Conservation (phyloP, 331 rosid genomes). For the Malus hybrid region DNA sequence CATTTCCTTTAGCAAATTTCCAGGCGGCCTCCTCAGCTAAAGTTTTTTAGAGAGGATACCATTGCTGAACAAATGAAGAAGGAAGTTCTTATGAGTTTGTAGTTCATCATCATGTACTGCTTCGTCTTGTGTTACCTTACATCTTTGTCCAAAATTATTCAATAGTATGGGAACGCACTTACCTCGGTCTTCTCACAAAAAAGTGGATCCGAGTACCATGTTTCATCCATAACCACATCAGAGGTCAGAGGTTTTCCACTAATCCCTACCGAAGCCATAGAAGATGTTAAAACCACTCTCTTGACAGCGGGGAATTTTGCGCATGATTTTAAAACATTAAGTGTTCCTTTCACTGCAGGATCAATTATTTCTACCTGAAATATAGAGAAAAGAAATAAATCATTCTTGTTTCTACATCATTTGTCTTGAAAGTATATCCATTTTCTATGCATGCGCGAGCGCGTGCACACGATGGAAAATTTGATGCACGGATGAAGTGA, state of each 20-base stretch:
- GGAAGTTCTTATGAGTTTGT: background rate
- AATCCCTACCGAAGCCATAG: conserved; percentile 21
- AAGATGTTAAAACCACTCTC: conserved; percentile 26
- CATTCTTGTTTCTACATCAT: too few relatives aligned
- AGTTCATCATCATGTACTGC: background rate
- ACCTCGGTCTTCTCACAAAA: conserved; percentile 26
- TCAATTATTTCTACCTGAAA: conserved; percentile 43
- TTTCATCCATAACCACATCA: conserved; percentile 42
- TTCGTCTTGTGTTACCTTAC: background rate
- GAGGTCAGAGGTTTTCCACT: conserved; percentile 27
- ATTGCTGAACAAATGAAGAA: background rate
- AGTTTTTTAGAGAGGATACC: background rate
- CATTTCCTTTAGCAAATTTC: too few relatives aligned
- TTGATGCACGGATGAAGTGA: background rate
- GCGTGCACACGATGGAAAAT: too few relatives aligned
- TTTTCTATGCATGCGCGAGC: too few relatives aligned
- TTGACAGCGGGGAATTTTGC: conserved; percentile 15
- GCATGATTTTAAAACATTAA: conserved; percentile 41
- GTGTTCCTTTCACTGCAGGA: conserved; percentile 52
- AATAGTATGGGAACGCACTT: too few relatives aligned
- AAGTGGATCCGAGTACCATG: conserved; percentile 39
- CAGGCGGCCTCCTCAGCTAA: too few relatives aligned
- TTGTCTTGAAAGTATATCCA: too few relatives aligned
- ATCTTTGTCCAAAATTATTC: too few relatives aligned
- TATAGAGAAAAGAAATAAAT: background rate